Base-by-base conservation (phyloP, 2,329 filamentous ascomycete species). In the Sporothrix dimorphospora region DNA sequence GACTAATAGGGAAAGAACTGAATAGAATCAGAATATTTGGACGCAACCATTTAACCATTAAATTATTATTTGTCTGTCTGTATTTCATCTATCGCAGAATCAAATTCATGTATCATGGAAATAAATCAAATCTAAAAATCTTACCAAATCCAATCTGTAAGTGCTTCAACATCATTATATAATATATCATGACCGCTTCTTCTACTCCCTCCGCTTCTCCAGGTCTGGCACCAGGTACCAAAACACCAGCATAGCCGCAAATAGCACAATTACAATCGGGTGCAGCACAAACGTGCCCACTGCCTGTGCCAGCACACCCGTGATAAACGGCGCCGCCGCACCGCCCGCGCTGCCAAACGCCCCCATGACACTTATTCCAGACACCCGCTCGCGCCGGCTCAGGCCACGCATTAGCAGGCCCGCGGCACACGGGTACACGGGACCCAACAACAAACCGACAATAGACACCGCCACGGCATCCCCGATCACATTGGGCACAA, bases 361-460 rank as follows among this genome's bases (percentile, higher is more conserved):
- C 27, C 86, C 88, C 73, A 93, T 92, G 71, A 92, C 88, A 1
- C 90, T 87, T 75, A 93, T 85, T 0, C 88, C 87, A 55, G 87
- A 88, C 21, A 91, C 85, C 74, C 90, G 88, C 71, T 92, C 83
- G 51, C 85, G 82, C 19, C 87, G 82, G 19, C 85, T 86, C 79
- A 94, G 84, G 47, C 86, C 81, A 51, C 87, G 83, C 71, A 90
- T 85, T 75, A 93, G 90, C 6, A 92, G 84, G 0, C 87, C 86
- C 3, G 88, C 86, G 0, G 90, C 88, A 78, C 91, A 94, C 0
- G 93, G 92, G 77, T 94, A 97, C 4, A 97, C 86, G 0, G 93
- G 93, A 0, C 94, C 93, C 0, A 97, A 83, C 40, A 96, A 80
- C 8, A 96, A 81, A 14, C 94, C 94, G 21, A 96, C 85, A 30